Evolutionary conservation across 176 grass and related monocot species (phyloP).

Genomic region (Canna indica): DNA sequence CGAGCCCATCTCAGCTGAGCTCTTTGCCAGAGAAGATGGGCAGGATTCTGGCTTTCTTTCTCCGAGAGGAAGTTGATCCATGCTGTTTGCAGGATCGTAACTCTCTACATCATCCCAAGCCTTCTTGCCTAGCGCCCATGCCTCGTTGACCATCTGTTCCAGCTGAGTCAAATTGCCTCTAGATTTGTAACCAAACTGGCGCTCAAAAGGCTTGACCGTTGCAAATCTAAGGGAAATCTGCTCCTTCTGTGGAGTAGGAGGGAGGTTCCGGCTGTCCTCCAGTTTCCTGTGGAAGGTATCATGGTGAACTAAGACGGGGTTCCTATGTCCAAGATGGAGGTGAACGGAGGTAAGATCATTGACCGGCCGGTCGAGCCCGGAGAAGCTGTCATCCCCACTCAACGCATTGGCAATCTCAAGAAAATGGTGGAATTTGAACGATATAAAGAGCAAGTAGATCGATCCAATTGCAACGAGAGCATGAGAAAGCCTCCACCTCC

Average conservation of each 20-base stretch:
- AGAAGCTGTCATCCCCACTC: constrained; percentile 28
- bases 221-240: constrained; percentile 7
- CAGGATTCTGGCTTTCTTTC: constrained; percentile 37
- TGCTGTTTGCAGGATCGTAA: constrained; percentile 18
- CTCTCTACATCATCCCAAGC: constrained; percentile 55
- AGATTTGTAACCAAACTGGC: constrained; percentile 38
- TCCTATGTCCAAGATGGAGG: background rate
- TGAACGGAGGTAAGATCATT: constrained; percentile 26
- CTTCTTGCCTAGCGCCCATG: constrained; percentile 61
- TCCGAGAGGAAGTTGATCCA: background rate
- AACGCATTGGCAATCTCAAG: constrained; percentile 57
- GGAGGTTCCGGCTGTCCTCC: constrained; percentile 12
- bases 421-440: constrained; percentile 85
- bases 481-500: constrained; percentile 64
- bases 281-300: constrained; percentile 28
- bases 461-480: constrained; percentile 40
- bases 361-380: constrained; percentile 23
- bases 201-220: constrained; percentile 43
- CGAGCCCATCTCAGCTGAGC: constrained; percentile 25
- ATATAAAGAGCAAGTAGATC: constrained; percentile 71
- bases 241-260: background rate
- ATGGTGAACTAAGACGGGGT: constrained; percentile 9
- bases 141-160: constrained; percentile 70
- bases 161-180: constrained; percentile 31
- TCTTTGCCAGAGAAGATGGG: constrained; percentile 37